phyloP scores from a whole-genome alignment of 2,329 filamentous ascomycete genomes.

The Curvularia sp. region DNA sequence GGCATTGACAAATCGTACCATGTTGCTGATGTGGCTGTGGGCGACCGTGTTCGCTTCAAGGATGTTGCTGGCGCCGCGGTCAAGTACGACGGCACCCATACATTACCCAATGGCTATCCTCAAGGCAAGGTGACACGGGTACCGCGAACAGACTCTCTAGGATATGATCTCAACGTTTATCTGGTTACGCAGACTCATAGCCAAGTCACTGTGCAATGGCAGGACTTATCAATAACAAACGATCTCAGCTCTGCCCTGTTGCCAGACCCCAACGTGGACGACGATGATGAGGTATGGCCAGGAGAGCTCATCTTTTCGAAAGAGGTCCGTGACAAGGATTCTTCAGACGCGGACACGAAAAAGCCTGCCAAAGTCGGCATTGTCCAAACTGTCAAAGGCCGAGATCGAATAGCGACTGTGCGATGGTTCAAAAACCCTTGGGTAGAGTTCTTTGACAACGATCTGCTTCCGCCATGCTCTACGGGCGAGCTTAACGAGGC shows the following conservation, averaged over 20 bases:
- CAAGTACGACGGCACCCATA: slow-evolving; percentile 57
- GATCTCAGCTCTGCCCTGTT: slow-evolving; percentile 56
- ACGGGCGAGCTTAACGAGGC: slow-evolving; percentile 53
- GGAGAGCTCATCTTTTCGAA: slow-evolving; percentile 62
- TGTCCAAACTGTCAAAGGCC: slow-evolving; percentile 62
- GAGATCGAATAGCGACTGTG: slow-evolving; percentile 63
- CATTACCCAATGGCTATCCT: slow-evolving; percentile 35
- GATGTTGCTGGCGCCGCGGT: slow-evolving; percentile 58
- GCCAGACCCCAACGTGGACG: slow-evolving; percentile 60
- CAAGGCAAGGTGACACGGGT: slow-evolving; percentile 55
- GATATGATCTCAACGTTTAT: slow-evolving; percentile 66
- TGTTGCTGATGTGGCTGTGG: slow-evolving; percentile 52
- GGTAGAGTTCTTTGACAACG: slow-evolving; percentile 42
- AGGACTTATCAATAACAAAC: slow-evolving; percentile 60
- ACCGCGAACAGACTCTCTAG: slow-evolving; percentile 56
- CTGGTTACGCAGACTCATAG: slow-evolving; percentile 59
- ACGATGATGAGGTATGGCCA: slow-evolving; percentile 64
- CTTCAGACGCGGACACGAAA: slow-evolving; percentile 40
- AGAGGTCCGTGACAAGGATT: slow-evolving; percentile 40
- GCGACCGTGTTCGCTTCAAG: slow-evolving; percentile 62
- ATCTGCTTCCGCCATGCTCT: slow-evolving; percentile 53
- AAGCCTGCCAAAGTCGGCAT: slow-evolving; percentile 61
- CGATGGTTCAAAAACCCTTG: slow-evolving; percentile 58
- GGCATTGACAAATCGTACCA: slow-evolving; percentile 41
- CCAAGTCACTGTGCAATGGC: slow-evolving; percentile 64